Evolutionary conservation across 306 rosid genomes (phyloP), one percentile per base, ranked within the genome.

Genomic region (Gynostemma pentaphyllum): DNA sequence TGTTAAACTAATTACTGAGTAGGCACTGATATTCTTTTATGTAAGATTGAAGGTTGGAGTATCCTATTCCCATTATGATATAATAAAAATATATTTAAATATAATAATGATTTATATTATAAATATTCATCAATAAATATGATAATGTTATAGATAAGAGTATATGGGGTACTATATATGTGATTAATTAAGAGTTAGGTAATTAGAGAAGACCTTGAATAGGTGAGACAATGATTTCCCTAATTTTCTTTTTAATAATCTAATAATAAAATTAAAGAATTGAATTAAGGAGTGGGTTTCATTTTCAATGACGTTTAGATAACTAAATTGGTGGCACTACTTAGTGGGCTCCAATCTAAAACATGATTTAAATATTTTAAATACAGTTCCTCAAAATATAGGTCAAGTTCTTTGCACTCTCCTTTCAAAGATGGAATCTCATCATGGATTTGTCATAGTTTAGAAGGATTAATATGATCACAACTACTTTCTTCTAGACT

Each of bases 311-410:
- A 62, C 70, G 39, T 75, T n/a, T 59, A 74, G 63, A 45, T 75
- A 54, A 66, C 47, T 41, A 68, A 64, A 70, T 24, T 60, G 71
- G 73, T 61, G 67, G 2, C 80, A 71, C 68, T 70, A 71, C 63
- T 68, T 79, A 67, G 74, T 79, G 83, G 90, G 81, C 74, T 76
- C 88, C 85, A 46, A 61, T 71, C 71, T 69, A 83, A 73, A 73
- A 76, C 77, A 75, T 70, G 81, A 59, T 65, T 49, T 47, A 37
- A 2, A 2, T 5, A 1, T 37, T 1, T 37, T 37, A n/a, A n/a
- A n/a, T n/a, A n/a, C n/a, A n/a, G 70, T 63, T 85, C 68, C 68
- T 37, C 21, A 36, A 55, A 72, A 67, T 69, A 56, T 61, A 62
- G 75, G 81, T 73, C 77, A 71, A 76, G 59, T 53, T 48, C 66